Evolutionary conservation across 139 green algal species (phyloP).

Genomic region (Tetraselmis chui): DNA sequence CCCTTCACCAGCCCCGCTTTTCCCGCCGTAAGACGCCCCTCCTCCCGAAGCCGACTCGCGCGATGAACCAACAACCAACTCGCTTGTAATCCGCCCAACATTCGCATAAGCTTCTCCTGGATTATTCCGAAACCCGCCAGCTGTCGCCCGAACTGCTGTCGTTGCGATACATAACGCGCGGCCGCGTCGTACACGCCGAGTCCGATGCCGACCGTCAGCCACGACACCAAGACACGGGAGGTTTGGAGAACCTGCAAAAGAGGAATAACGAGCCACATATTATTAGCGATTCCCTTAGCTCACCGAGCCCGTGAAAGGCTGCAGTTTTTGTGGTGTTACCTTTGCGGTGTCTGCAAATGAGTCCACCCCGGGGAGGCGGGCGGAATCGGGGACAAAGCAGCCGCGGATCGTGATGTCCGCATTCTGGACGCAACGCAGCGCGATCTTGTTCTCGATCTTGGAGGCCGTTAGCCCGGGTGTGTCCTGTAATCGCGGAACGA

Average conservation of each 20-base stretch:
- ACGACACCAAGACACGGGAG: constrained; percentile 87
- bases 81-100: constrained; percentile 60
- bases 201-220: constrained; percentile 86
- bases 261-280: no score
- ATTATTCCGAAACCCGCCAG: constrained; percentile 77
- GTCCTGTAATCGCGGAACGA: background rate
- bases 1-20: constrained; percentile 79
- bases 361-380: constrained; percentile 71
- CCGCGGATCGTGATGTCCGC: constrained; percentile 81
- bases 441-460: constrained; percentile 94
- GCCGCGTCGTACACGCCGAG: constrained; percentile 89
- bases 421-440: constrained; percentile 86
- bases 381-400: constrained; percentile 81
- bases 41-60: constrained; percentile 76
- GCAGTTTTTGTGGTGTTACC: constrained; percentile 52
- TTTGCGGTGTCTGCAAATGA: constrained; percentile 80
- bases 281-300: no score
- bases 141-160: constrained; percentile 77
- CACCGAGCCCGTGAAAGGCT: constrained; percentile 18
- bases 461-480: constrained; percentile 19
- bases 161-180: constrained; percentile 64
- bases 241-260: constrained; percentile 81
- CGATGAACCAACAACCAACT: constrained; percentile 75
- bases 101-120: constrained; percentile 79
- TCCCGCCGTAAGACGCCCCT: constrained; percentile 76